Conservation (phyloP, 2,329 filamentous ascomycete species). For the Trichoderma guizhouense region DNA sequence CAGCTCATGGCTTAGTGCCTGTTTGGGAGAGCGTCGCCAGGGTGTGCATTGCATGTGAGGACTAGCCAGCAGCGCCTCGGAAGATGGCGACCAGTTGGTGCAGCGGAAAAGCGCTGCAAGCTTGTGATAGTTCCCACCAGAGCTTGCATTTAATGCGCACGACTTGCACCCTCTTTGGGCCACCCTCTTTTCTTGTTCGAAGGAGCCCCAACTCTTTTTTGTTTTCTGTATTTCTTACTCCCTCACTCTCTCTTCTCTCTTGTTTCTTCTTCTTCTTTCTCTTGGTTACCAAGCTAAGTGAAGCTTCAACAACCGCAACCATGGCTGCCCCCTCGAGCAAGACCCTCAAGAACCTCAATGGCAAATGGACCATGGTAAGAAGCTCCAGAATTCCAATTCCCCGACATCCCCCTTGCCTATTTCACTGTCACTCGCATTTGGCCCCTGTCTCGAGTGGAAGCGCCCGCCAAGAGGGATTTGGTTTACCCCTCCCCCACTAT, state of each 20-base stretch:
- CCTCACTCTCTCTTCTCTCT: not conserved
- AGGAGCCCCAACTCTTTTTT: not conserved
- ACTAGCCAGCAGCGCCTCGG: not conserved
- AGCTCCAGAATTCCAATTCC: not conserved
- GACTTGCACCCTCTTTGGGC: not conserved
- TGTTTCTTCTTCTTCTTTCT: not conserved
- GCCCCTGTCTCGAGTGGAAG: not conserved
- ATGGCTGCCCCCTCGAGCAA: conserved; percentile 72
- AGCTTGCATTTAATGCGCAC: conserved; percentile 7
- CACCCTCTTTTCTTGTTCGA: not conserved
- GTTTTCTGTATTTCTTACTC: not conserved
- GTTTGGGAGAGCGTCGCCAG: not conserved
- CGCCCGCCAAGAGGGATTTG: not conserved
- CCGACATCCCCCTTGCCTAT: not conserved
- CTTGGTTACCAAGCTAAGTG: not conserved
- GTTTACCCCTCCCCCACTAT: conserved; percentile 8
- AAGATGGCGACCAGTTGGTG: not conserved
- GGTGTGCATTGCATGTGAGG: not conserved
- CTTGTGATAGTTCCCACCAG: conserved; percentile 16
- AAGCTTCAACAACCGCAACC: conserved; percentile 25
- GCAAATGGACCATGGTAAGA: conserved; percentile 67
- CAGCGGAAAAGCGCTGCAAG: not conserved
- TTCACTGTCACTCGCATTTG: not conserved
- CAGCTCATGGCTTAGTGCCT: not conserved
- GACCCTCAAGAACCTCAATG: conserved; percentile 65